A percentile compares a stretch with the other conserved stretches of the same genome.
Evolutionary conservation across 208 protist species (phyloP).

Genomic region (Wallacemonas sp.): DNA sequence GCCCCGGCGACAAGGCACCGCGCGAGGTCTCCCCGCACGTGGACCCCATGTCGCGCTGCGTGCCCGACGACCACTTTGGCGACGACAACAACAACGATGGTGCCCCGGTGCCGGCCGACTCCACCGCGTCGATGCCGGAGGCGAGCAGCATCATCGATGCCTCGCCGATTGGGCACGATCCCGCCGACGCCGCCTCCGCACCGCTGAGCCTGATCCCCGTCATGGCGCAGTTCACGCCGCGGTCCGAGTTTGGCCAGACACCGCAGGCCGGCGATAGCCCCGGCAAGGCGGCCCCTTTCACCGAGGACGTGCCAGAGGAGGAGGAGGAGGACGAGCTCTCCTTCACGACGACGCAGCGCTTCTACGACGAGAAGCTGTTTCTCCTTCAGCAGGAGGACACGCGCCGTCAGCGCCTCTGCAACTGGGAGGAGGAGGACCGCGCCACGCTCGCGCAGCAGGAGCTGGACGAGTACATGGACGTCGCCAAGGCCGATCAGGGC

Average conservation of each 20-base stretch:
- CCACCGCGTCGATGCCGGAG: constrained; percentile 11
- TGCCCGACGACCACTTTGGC: constrained; percentile 3
- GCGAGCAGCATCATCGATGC: constrained; percentile 15
- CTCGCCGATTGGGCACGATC: constrained; percentile 2
- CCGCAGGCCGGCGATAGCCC: neutral
- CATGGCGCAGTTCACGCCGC: constrained; percentile 10
- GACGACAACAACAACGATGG: too few species aligned
- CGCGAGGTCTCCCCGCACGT: constrained; percentile 1
- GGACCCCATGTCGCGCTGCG: constrained; percentile 1
- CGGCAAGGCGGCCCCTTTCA: neutral
- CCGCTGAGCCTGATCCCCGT: constrained; percentile 2
- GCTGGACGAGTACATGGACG: constrained; percentile 28
- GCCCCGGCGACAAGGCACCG: neutral
- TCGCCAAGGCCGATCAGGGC: constrained; percentile 4
- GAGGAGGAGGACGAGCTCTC: constrained; percentile 45
- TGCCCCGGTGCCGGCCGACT: neutral
- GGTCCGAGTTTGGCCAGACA: constrained; percentile 10
- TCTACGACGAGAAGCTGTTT: constrained; percentile 66
- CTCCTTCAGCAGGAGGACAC: constrained; percentile 54
- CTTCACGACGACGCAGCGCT: constrained; percentile 79
- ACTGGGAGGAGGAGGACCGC: constrained; percentile 81
- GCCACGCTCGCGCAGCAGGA: constrained; percentile 36
- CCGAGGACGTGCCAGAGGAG: constrained; percentile 12
- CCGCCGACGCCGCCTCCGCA: constrained; percentile 6
- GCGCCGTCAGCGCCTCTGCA: constrained; percentile 59